Evolutionary conservation across 2,329 filamentous ascomycete species (phyloP), one percentile per base, ranked within the genome.

Genomic region (Neopestalotiopsis clavispora): DNA sequence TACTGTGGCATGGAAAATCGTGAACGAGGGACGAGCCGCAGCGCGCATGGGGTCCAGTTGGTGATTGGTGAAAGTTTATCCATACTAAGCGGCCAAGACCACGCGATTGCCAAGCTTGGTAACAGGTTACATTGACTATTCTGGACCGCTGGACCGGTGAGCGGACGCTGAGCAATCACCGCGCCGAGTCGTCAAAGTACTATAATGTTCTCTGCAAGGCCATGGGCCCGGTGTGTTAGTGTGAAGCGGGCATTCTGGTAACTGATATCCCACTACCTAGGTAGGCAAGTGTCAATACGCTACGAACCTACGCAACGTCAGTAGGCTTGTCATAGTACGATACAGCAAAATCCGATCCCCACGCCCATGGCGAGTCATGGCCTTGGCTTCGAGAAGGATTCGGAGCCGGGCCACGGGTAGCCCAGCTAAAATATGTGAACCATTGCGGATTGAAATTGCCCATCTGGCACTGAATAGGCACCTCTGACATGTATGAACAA

Each of bases 11-110:
- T n/a, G 9, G 20, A 40, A 20, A 42, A 4, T 40, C 30, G 28
- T 5, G 17, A 34, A 20, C 59, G 32, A 62, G 59, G 59, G 59
- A 62, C 32, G 59, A 62, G 30, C 59, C 59, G 59, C 59, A 62
- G 32, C 59, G 12, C 34, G 59, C 59, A 62, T 62, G n/a, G 45
- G 45, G 9, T n/a, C 45, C 34, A 38, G 34, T 7, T 38, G 9
- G 6, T 52, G 45, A 52, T 52, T 52, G 45, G 45, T 52, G 45
- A 52, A 20, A n/a, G 45, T 14, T 52, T 20, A 20, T 17, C 45
- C 45, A 52, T 17, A 52, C 14, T 9, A 52, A 52, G 45, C 17
- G 45, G 45, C 45, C 45, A 52, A 52, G 45, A 52, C 45, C 14
- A 20, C 45, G 45, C 45, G 45, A 52, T 52, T 52, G 45, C 45